Conservation (phyloP, 164 flowering plant genomes). For the Macadamia tetraphylla region DNA sequence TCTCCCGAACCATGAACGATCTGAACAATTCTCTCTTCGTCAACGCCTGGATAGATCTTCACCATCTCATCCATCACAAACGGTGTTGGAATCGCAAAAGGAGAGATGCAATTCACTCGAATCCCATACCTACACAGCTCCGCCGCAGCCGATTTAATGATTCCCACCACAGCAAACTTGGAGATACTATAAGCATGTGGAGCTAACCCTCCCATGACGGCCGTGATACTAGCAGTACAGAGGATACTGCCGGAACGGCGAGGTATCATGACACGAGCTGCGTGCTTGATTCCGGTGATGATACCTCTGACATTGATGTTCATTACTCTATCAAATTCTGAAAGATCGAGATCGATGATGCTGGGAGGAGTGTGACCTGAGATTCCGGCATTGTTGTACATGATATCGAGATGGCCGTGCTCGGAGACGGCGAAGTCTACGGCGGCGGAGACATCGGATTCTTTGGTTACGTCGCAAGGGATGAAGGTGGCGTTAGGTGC, state of each 20-base stretch:
- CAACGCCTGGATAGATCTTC: constrained; percentile 34
- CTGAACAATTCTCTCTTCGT: constrained; percentile 15
- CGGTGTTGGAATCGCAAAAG: constrained; percentile 42
- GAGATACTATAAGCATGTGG: constrained; percentile 38
- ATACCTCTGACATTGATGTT: constrained; percentile 64
- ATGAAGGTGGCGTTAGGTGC: constrained; percentile 62
- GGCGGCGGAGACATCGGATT: constrained; percentile 54
- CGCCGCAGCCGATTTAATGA: constrained; percentile 34
- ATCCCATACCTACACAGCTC: constrained; percentile 42
- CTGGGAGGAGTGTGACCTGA: constrained; percentile 46
- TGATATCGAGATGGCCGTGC: constrained; percentile 59
- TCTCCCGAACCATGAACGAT: constrained; percentile 36
- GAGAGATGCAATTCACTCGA: constrained; percentile 55
- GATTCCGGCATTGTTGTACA: constrained; percentile 84
- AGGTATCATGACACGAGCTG: constrained; percentile 75
- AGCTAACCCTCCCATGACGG: constrained; percentile 43
- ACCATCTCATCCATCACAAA: constrained; percentile 44
- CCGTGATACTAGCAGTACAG: constrained; percentile 47
- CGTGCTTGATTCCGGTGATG: constrained; percentile 72
- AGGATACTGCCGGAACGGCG: constrained; percentile 33
- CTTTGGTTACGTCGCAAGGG: constrained; percentile 58
- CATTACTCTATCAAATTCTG: constrained; percentile 52
- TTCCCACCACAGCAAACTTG: constrained; percentile 36
- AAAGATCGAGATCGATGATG: constrained; percentile 55
- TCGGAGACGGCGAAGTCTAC: constrained; percentile 56